A percentile compares a stretch with the other conserved stretches of the same genome.
phyloP scores from a whole-genome alignment of 306 rosid species.

The Corylus avellana region DNA sequence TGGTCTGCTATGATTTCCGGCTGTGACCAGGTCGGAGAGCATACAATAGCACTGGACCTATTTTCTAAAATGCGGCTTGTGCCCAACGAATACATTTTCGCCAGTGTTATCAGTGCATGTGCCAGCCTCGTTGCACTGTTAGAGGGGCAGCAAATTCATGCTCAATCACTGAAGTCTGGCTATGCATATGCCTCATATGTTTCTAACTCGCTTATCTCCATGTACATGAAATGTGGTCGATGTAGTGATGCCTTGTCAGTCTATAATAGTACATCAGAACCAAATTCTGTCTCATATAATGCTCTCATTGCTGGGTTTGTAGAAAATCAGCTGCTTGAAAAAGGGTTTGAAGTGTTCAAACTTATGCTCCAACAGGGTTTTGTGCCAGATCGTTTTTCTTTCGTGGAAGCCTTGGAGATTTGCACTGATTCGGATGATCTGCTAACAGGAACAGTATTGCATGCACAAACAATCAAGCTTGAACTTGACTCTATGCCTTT shows the following conservation, averaged over 20 bases:
- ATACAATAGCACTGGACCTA: conserved; percentile 36
- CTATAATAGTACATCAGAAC: conserved; percentile 18
- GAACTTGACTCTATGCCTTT: conserved; percentile 34
- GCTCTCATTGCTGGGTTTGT: conserved; percentile 41
- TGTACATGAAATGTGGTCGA: conserved; percentile 47
- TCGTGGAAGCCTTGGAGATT: conserved; percentile 32
- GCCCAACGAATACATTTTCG: conserved; percentile 36
- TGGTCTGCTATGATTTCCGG: conserved; percentile 51
- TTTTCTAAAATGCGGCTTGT: conserved; percentile 33
- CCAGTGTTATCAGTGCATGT: conserved; percentile 40
- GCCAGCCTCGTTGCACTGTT: conserved; percentile 29
- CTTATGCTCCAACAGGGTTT: conserved; percentile 30
- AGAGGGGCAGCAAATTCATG: conserved; percentile 42
- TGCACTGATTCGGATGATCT: conserved; percentile 28
- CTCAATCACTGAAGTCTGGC: conserved; percentile 36
- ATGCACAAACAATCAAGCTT: conserved; percentile 43
- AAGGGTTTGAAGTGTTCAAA: conserved; percentile 42
- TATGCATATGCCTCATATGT: conserved; percentile 40
- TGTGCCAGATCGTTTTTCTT: conserved; percentile 42
- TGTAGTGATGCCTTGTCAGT: conserved; percentile 40
- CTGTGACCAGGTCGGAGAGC: conserved; percentile 39
- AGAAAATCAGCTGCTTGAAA: conserved; percentile 34
- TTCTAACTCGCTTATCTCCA: conserved; percentile 44
- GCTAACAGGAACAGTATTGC: conserved; percentile 35
- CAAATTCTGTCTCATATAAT: conserved; percentile 40